phyloP scores from a whole-genome alignment of 805 yeast genomes.

The Wickerhamomyces pijperi region DNA sequence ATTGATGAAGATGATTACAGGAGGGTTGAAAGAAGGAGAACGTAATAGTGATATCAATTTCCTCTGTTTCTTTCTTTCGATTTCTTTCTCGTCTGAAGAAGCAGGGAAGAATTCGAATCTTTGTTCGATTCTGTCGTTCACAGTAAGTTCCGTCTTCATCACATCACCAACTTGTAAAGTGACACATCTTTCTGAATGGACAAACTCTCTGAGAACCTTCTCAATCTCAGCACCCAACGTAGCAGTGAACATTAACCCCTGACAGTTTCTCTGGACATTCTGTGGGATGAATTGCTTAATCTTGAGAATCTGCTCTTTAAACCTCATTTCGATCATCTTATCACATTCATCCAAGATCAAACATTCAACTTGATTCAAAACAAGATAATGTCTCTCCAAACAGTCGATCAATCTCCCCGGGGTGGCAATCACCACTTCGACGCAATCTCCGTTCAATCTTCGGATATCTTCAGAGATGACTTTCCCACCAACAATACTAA shows the following conservation, averaged over 20 bases:
- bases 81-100: background rate
- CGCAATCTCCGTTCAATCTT: constrained; percentile 44
- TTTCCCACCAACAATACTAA: constrained; percentile 84
- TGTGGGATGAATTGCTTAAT: constrained; percentile 46
- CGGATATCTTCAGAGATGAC: constrained; percentile 62
- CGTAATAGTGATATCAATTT: constrained; percentile 29
- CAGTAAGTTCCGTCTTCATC: constrained; percentile 19
- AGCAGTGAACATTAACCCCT: constrained; percentile 89
- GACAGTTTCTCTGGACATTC: constrained; percentile 28
- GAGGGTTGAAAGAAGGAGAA: constrained; percentile 34
- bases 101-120: constrained; percentile 43
- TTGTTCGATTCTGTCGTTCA: constrained; percentile 54
- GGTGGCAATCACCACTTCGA: constrained; percentile 81
- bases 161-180: constrained; percentile 57
- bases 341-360: constrained; percentile 91
- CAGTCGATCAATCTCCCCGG: constrained; percentile 88
- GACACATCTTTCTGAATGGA: constrained; percentile 32
- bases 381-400: constrained; percentile 53
- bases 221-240: constrained; percentile 67
- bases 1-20: constrained; percentile 75
- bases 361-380: constrained; percentile 49
- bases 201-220: background rate
- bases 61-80: constrained; percentile 30
- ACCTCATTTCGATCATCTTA: constrained; percentile 91
- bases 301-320: constrained; percentile 64